phyloP scores from a whole-genome alignment of 2,329 filamentous ascomycete species.

The Scorias spongiosa region DNA sequence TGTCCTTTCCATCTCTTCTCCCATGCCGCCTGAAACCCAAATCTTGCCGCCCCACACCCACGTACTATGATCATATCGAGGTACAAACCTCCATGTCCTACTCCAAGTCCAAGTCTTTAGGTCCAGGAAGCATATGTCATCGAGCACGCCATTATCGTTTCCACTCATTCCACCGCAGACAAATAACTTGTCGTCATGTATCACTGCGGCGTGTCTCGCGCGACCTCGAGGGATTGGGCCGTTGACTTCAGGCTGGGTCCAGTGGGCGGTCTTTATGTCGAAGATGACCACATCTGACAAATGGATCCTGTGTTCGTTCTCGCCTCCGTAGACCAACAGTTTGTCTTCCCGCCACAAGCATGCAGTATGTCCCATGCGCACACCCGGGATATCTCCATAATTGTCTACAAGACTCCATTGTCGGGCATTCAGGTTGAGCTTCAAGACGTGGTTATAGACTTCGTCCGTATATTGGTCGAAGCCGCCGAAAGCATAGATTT shows the following conservation, averaged over 20 bases:
- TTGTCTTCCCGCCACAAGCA: constrained; percentile 89
- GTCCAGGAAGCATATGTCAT: constrained; percentile 93
- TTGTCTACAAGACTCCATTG: constrained; percentile 97
- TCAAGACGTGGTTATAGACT: constrained; percentile 93
- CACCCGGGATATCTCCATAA: constrained; percentile 93
- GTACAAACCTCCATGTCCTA: constrained; percentile 85
- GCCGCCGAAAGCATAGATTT: constrained; percentile 95
- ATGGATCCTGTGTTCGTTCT: constrained; percentile 94
- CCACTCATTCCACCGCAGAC: constrained; percentile 92
- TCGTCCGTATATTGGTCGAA: constrained; percentile 99
- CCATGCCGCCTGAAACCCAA: constrained; percentile 92
- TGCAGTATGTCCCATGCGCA: constrained; percentile 96
- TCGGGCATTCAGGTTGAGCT: constrained; percentile 69
- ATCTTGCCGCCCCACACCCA: constrained; percentile 87
- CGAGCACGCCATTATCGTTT: constrained; percentile 78
- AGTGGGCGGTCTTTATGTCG: constrained; percentile 83
- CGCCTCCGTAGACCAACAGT: constrained; percentile 90
- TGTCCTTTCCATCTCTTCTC: constrained; percentile 91
- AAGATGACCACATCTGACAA: constrained; percentile 93
- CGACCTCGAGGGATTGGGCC: constrained; percentile 78
- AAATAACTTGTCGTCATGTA: constrained; percentile 94
- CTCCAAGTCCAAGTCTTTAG: constrained; percentile 98
- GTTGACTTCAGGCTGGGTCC: constrained; percentile 79
- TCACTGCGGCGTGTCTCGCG: constrained; percentile 80
- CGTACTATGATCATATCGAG: constrained; percentile 85